Base-by-base conservation (phyloP, 208 protist species). In the Tritrichomonas musculus region DNA sequence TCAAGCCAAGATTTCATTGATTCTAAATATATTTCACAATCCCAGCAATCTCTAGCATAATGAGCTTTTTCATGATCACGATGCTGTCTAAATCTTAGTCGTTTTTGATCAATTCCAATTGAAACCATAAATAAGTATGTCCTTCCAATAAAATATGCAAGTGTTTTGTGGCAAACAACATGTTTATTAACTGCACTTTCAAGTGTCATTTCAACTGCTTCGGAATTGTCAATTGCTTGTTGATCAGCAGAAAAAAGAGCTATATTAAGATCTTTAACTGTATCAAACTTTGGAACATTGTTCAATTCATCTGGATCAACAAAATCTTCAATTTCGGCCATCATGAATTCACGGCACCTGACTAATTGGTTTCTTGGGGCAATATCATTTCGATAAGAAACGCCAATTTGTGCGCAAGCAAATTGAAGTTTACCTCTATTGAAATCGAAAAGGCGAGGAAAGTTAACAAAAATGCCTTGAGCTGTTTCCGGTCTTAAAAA, bases 321-420 rank as follows among this genome's bases (percentile, higher is more conserved):
- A 96, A 99, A 99, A 95, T 99, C 98, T 95, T 99, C 99, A 94
- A 99, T 99, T 95, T 99, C 99, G 13, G 98, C 98, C 93, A 99
- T 96, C n/a, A 97, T 97, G 94, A 99, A 99, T 96, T 99, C 99
- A 69, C 99, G 96, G 30, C 98, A 96, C 64, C 97, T 96, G 33
- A 99, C 96, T 33, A 98, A 77, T 8, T 92, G 11, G 33, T 64
- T 65, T 50, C 98, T 95, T 60, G 99, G 99, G 47, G 98, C 96
- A 94, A 99, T 99, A 96, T 99, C 99, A 95, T 99, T 99, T 80
- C 99, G 96, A 96, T 99, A 99, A 17, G 98, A 97, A 20, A 96
- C 97, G 94, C 99, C 99, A 94, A 99, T 98, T 96, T 98, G 98
- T 4, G 98, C 98, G 25, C 96, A 97, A n/a, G 98, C 99, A 94